Percentiles rank a stretch among this genome's conserved stretches.
phyloP scores from a whole-genome alignment of 2,329 filamentous ascomycete genomes.

The Parastagonospora nodorum region DNA sequence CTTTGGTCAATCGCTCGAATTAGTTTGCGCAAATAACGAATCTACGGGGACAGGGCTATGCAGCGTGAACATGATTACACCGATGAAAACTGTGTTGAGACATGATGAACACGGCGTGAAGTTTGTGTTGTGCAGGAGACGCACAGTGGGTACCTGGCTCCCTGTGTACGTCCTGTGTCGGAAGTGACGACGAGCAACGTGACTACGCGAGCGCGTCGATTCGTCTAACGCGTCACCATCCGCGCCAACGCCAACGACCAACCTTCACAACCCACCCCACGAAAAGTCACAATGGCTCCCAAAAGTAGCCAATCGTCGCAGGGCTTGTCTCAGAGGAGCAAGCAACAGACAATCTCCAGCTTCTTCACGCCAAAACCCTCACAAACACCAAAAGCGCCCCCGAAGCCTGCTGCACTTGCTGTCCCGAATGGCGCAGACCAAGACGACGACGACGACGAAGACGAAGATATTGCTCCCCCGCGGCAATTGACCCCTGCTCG shows the following conservation, averaged over 20 bases:
- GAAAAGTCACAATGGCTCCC: slow-evolving; percentile 40
- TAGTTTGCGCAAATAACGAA: no score
- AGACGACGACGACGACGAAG: slow-evolving; percentile 20
- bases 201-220: slow-evolving; percentile 22
- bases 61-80: no score
- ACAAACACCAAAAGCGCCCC: slow-evolving; percentile 37
- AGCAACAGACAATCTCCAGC: slow-evolving; percentile 82
- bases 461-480: slow-evolving; percentile 19
- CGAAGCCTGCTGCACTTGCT: slow-evolving; percentile 26
- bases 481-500: slow-evolving; percentile 11
- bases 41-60: no score
- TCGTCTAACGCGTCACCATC: slow-evolving; percentile 19
- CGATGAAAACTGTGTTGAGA: no score
- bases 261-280: slow-evolving; percentile 9
- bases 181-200: slow-evolving; percentile 13
- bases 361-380: slow-evolving; percentile 68
- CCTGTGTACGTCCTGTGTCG: background rate
- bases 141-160: background rate
- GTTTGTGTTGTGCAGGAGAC: background rate
- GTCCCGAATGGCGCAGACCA: slow-evolving; percentile 10
- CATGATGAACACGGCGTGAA: background rate
- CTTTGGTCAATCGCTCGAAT: background rate
- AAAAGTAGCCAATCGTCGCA: slow-evolving; percentile 39
- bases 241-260: slow-evolving; percentile 1
- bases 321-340: slow-evolving; percentile 57